These are phyloP conservation scores for Escallonia herrerae DNA, from an alignment of 129 eudicot species.

Conservation along the genomic window DNA sequence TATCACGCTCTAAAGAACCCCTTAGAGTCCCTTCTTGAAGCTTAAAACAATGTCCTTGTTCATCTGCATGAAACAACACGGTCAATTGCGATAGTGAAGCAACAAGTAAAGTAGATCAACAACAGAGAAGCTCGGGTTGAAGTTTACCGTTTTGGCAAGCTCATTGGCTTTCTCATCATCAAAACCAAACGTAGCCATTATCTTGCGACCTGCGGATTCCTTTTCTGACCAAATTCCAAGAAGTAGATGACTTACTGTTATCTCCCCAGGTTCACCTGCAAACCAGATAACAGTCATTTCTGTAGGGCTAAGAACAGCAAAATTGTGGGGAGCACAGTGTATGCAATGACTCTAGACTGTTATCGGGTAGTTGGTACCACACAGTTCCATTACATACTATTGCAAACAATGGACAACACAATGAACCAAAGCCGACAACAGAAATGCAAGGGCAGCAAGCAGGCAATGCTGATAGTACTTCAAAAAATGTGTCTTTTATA, in stretches of 20 bases:
- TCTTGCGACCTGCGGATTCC: slow-evolving; percentile 65
- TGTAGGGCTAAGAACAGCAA: neutral
- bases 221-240: slow-evolving; percentile 73
- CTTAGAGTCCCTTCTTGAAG: slow-evolving; percentile 37
- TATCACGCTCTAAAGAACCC: neutral
- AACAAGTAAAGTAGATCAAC: neutral
- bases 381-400: too few species aligned
- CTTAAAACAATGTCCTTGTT: slow-evolving; percentile 56
- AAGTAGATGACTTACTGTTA: slow-evolving; percentile 62
- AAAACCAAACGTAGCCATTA: slow-evolving; percentile 64
- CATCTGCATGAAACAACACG: slow-evolving; percentile 39
- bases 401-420: too few species aligned
- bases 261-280: slow-evolving; percentile 90
- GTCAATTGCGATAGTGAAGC: slow-evolving; percentile 1
- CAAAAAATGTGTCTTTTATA: too few species aligned
- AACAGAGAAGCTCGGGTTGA: neutral
- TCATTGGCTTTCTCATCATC: slow-evolving; percentile 73
- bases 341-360: too few species aligned
- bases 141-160: slow-evolving; percentile 72
- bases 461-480: too few species aligned
- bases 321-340: too few species aligned
- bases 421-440: too few species aligned
- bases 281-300: neutral
- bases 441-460: too few species aligned
- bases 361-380: too few species aligned